These are phyloP conservation scores for Eimeria necatrix DNA, from an alignment of 169 alveolate species.

Conservation along the genomic window DNA sequence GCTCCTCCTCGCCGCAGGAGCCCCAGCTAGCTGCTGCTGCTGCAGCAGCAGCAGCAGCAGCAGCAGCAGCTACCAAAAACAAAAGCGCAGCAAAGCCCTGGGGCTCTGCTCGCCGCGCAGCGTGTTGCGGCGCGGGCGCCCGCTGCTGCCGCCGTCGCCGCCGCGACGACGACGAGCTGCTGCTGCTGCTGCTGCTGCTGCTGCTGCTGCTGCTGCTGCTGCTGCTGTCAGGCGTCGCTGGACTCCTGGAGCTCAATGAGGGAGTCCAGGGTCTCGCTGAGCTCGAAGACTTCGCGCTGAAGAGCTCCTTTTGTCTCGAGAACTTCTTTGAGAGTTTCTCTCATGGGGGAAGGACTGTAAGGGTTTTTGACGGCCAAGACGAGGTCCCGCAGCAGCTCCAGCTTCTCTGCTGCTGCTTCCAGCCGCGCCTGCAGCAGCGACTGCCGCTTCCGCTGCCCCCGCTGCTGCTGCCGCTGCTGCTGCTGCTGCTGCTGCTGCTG, in stretches of 20 bases:
- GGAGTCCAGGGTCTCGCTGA: not conserved
- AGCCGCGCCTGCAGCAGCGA: not conserved
- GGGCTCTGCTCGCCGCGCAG: not conserved
- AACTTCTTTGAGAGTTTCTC: not conserved
- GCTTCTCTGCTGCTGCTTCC: not conserved
- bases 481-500: not conserved
- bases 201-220: conserved; percentile 25
- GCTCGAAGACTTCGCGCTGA: not conserved
- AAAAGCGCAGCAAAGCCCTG: not conserved
- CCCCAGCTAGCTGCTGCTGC: not conserved
- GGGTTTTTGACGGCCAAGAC: not conserved
- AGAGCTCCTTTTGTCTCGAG: not conserved
- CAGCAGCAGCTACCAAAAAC: not conserved
- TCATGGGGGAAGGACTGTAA: not conserved
- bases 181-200: conserved; percentile 26
- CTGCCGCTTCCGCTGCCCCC: not conserved
- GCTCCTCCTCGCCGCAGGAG: no score
- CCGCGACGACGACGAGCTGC: not conserved
- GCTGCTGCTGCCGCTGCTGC: not conserved
- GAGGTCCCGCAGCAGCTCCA: not conserved
- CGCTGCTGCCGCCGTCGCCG: not conserved
- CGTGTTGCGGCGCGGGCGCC: no score
- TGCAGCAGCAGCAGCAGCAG: not conserved
- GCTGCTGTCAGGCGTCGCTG: not conserved
- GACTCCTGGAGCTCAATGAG: not conserved